Evolutionary conservation across 2,329 filamentous ascomycete genomes (phyloP), one percentile per base, ranked within the genome.

Genomic region (Diaporthe amygdali): DNA sequence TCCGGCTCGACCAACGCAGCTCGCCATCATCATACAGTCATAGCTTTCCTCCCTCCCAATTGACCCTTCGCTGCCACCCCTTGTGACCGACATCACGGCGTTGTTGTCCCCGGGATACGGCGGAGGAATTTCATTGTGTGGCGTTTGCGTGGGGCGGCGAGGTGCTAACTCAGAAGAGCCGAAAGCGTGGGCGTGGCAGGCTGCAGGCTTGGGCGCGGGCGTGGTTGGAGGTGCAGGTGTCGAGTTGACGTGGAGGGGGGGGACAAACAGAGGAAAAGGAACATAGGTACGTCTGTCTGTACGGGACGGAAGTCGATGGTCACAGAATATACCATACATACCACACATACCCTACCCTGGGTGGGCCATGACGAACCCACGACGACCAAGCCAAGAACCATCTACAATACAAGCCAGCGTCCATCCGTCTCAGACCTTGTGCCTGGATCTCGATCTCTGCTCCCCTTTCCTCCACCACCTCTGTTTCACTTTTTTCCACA

Each of bases 321-420:
- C 37, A 61, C 55, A 14, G 14, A 30, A 44, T 30, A 44, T 22
- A 34, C 20, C 20, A 9, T 41, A 27, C 55, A n/a, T n/a, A n/a
- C n/a, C n/a, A n/a, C n/a, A n/a, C n/a, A n/a, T n/a, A n/a, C n/a
- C n/a, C n/a, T n/a, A n/a, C n/a, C n/a, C n/a, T 14, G 15, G 20
- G 32, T 49, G 61, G 46, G 34, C 47, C 49, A 67, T 47, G 64
- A 67, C 64, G 51, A 67, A 39, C 51, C 41, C 39, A 49, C 30
- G 52, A 56, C 66, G 52, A 44, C 30, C 25, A 34, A n/a, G 64
- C 49, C 64, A 67, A 55, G 49, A 55, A 44, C n/a, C 27, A 27
- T 44, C 49, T 30, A 32, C 34, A 66, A 41, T 32, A 66, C 44
- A 41, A 52, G 37, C 22, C 49, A 27, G 27, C 32, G 2, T 46